A percentile compares a stretch with the other conserved stretches of the same genome.
Evolutionary conservation across 352 stramenopile species (phyloP).

Genomic region (Lagenidium giganteum): DNA sequence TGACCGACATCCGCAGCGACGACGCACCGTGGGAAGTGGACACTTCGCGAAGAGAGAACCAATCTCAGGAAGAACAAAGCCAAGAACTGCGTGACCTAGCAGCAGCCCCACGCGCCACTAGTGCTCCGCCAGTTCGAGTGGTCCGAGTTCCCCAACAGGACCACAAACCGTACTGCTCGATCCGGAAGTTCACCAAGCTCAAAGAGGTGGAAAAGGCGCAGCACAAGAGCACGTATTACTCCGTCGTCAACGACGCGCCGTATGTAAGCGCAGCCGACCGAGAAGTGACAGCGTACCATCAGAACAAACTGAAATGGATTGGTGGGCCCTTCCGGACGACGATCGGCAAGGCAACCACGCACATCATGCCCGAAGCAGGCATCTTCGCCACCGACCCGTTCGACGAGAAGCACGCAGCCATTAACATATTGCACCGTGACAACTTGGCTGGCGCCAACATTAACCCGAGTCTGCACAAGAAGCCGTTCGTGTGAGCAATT

Average conservation of each 20-base stretch:
- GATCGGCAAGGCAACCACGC: slow-evolving; percentile 66
- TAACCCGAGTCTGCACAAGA: neutral
- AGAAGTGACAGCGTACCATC: slow-evolving; percentile 47
- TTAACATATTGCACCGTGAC: slow-evolving; percentile 53
- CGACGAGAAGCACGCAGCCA: slow-evolving; percentile 40
- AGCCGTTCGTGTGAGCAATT: too few relatives aligned
- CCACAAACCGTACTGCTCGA: slow-evolving; percentile 68
- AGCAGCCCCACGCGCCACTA: neutral
- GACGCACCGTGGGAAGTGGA: too few relatives aligned
- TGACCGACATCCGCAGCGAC: too few relatives aligned
- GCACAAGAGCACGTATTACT: slow-evolving; percentile 52
- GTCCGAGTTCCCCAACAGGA: slow-evolving; percentile 61
- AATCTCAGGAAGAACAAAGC: too few relatives aligned
- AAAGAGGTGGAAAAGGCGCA: slow-evolving; percentile 19
- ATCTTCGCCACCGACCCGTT: slow-evolving; percentile 55
- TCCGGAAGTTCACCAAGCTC: slow-evolving; percentile 49
- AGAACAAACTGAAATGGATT: slow-evolving; percentile 66
- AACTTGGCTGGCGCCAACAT: slow-evolving; percentile 24
- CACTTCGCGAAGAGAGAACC: too few relatives aligned
- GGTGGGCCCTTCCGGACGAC: slow-evolving; percentile 57
- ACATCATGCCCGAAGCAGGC: slow-evolving; percentile 31
- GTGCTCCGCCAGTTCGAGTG: too few relatives aligned
- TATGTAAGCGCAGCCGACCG: slow-evolving; percentile 48
- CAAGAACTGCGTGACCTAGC: neutral
- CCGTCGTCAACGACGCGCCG: slow-evolving; percentile 74